phyloP scores from a whole-genome alignment of 495 filamentous ascomycete species.

The Bryoglossum gracile region DNA sequence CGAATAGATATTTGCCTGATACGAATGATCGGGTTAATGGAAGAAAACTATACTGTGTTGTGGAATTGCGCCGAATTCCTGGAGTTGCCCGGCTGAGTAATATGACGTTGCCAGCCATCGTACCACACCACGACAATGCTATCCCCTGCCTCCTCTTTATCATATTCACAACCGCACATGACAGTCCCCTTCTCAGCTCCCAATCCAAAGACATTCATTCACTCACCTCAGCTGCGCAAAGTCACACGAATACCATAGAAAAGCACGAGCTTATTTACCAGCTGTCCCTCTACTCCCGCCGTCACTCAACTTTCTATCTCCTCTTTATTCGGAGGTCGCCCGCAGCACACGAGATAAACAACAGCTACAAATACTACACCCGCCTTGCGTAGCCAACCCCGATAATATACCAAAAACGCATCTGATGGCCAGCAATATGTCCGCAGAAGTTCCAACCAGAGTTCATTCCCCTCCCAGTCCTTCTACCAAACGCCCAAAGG shows the following conservation, averaged over 20 bases:
- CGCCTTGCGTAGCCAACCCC: too few relatives aligned
- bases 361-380: too few relatives aligned
- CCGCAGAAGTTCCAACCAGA: constrained; percentile 13
- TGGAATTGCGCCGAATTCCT: too few relatives aligned
- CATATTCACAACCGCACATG: background rate
- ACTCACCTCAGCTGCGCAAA: background rate
- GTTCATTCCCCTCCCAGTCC: constrained; percentile 36
- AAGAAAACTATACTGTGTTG: too few relatives aligned
- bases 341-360: too few relatives aligned
- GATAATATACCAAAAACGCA: background rate
- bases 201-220: constrained; percentile 1
- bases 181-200: background rate
- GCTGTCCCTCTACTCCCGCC: background rate
- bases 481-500: constrained; percentile 64
- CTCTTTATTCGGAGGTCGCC: too few relatives aligned
- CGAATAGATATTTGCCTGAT: too few relatives aligned
- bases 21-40: too few relatives aligned
- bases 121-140: constrained; percentile 1
- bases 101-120: background rate
- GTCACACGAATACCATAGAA: constrained; percentile 1
- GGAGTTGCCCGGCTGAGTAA: constrained; percentile 1
- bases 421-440: constrained; percentile 15
- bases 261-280: background rate
- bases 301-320: too few relatives aligned
- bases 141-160: background rate